Base-by-base conservation (phyloP, 805 yeast species). In the Lachancea sp. region DNA sequence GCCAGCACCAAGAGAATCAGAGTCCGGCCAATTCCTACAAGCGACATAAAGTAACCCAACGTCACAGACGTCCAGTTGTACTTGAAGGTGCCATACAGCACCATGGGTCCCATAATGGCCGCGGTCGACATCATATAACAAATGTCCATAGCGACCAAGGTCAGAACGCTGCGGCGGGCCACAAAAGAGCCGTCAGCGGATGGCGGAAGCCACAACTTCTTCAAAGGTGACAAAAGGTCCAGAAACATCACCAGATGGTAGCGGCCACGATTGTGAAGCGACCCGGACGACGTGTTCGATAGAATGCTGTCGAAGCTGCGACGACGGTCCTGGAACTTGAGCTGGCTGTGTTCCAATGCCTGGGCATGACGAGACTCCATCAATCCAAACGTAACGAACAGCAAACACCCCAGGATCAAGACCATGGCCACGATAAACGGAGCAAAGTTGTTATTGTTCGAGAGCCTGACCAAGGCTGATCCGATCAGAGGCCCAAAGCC, bases 401-500 rank as follows among this genome's bases (percentile, higher is more conserved):
- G 4, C 6, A 68, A 56, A 4, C 67, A 57, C 15, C 66, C 38
- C 0, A 47, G 29, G 3, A 59, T 34, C 10, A 69, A 62, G 2
- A 58, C 35, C 34, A 59, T 36, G 9, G 69, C 63, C 1, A 59
- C 33, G 34, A 59, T 63, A 10, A 73, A 44, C 0, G 77, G 62
- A 1, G 52, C 30, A 12, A 61, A 45, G 32, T 61, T 56, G 2
- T 67, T 60, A 13, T 58, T 63, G 10, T 52, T 41, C 51, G 64
- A 44, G 0, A 45, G 5, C 25, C 60, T 60, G 3, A 70, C 54
- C 1, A 69, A 38, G 0, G 67, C 27, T 29, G 81, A 75, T 2
- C 86, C 81, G 1, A 74, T 43, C 32, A 81, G 49, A 0, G 95
- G 93, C 1, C 91, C 93, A 8, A 74, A 11, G 1, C 82, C 82